A percentile compares a stretch with the other conserved stretches of the same genome.
These are phyloP conservation scores for Musa itinerans DNA, from an alignment of 176 grass and related monocot species.

Conservation along the genomic window DNA sequence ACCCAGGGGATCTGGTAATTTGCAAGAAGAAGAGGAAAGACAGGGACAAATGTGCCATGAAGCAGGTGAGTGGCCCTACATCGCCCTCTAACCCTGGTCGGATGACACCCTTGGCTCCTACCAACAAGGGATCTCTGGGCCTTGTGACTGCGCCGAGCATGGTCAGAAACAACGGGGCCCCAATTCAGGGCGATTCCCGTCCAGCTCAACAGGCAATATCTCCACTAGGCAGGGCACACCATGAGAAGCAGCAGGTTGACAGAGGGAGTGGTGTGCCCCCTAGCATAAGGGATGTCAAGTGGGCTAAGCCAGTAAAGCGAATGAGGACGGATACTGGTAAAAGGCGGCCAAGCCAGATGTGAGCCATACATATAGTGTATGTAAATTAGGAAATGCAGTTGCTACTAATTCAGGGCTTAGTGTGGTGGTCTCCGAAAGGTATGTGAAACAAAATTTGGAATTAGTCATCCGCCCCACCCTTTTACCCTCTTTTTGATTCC, in stretches of 20 bases:
- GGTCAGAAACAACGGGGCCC: slow-evolving; percentile 32
- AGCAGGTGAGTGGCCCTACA: slow-evolving; percentile 10
- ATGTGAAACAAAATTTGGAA: too few relatives aligned
- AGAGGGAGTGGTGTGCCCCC: slow-evolving; percentile 23
- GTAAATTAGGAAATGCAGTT: too few relatives aligned
- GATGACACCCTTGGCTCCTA: slow-evolving; percentile 38
- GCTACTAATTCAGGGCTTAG: too few relatives aligned
- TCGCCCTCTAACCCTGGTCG: slow-evolving; percentile 62
- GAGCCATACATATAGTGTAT: slow-evolving; percentile 15
- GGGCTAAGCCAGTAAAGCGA: slow-evolving; percentile 86
- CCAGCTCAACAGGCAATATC: slow-evolving; percentile 41
- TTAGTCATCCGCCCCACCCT: too few relatives aligned
- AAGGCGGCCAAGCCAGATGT: slow-evolving; percentile 79
- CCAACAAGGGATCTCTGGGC: slow-evolving; percentile 41
- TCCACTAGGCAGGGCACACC: slow-evolving; percentile 38
- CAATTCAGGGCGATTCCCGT: slow-evolving; percentile 49
- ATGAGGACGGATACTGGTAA: slow-evolving; percentile 74
- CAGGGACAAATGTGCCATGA: slow-evolving; percentile 31
- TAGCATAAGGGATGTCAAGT: slow-evolving; percentile 72
- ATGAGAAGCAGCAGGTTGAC: slow-evolving; percentile 24
- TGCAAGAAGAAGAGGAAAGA: slow-evolving; percentile 94
- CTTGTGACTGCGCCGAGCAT: slow-evolving; percentile 25
- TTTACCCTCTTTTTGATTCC: too few relatives aligned
- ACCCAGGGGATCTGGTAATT: slow-evolving; percentile 80
- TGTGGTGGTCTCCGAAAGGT: too few relatives aligned